Base-by-base conservation (phyloP, 1,284 basidiomycete genomes). In the Melampsora americana region DNA sequence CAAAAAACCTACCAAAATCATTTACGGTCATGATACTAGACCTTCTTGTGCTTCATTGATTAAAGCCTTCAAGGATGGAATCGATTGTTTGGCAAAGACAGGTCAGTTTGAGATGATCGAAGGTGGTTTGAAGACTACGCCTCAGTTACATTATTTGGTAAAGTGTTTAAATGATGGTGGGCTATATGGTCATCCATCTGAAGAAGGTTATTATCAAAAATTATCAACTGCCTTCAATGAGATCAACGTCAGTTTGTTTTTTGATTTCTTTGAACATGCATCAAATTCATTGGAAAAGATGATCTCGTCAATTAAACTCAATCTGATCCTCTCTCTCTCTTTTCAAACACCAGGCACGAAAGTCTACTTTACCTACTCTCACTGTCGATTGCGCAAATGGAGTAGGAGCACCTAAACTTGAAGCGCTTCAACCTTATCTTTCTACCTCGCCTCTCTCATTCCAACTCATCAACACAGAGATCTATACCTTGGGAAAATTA, bases 311-410 rank as follows among this genome's bases (percentile, higher is more conserved):
- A 90, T 83, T 82, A 86, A 62, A 6, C 23, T 26, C 9, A 1
- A 39, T 46, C 60, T 48, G 5, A 18, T 26, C 16, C 62, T 64
- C 30, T n/a, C 18, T 48, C 39, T 56, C 23, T 44, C 48, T 62
- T 5, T 14, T 53, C n/a, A 16, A 4, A 23, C 1, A 20, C 2
- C 66, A 79, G 78, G 78, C 72, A 7, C 66, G 69, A 66, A 79
- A 78, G 50, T 69, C 79, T 4, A 83, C 87, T 32, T 85, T 87
- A 14, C 81, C 86, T 2, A 87, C 90, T 20, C 83, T 99, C 48
- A 84, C 92, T 20, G 87, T 99, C 56, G 96, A 99, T 83, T 99
- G 96, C 82, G 96, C 96, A 35, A 99, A 99, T 81, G 96, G 96
- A 35, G 96, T 99, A 32, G 96, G 96, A 48, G 89, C 92, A 11